Evolutionary conservation across 2,329 filamentous ascomycete species (phyloP).

Genomic region (Septoria petroselini): DNA sequence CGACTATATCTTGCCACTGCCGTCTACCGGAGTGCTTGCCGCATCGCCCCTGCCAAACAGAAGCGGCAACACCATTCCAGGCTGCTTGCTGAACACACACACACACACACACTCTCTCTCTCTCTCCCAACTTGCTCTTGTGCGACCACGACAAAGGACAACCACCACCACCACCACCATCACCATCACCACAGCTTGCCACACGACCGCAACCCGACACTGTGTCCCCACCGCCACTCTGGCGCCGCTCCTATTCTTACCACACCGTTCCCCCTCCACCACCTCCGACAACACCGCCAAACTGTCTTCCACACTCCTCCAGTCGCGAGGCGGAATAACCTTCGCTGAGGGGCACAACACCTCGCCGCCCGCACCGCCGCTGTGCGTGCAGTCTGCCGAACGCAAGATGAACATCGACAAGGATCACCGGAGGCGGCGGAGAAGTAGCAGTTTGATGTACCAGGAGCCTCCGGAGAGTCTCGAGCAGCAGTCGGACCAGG

Average conservation of each 20-base stretch:
- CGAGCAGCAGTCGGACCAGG: slow-evolving; percentile 96
- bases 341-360: slow-evolving; percentile 76
- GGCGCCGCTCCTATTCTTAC: slow-evolving; percentile 32
- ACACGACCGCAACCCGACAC: too few relatives aligned
- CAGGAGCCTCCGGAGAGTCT: slow-evolving; percentile 94
- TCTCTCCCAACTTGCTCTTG: too few relatives aligned
- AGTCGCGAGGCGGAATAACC: slow-evolving; percentile 79
- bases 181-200: too few relatives aligned
- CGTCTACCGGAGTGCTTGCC: too few relatives aligned
- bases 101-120: too few relatives aligned
- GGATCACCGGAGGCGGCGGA: slow-evolving; percentile 63
- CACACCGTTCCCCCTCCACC: slow-evolving; percentile 22
- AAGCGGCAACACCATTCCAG: too few relatives aligned
- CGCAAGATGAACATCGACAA: slow-evolving; percentile 53
- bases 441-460: slow-evolving; percentile 98
- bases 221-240: slow-evolving; percentile 26
- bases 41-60: too few relatives aligned
- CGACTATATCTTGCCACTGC: too few relatives aligned
- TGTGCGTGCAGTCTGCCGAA: slow-evolving; percentile 36
- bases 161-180: too few relatives aligned
- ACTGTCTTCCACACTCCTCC: slow-evolving; percentile 80
- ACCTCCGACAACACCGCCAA: slow-evolving; percentile 74
- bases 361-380: slow-evolving; percentile 20
- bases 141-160: too few relatives aligned
- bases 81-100: too few relatives aligned